A percentile compares a stretch with the other conserved stretches of the same genome.
phyloP scores from a whole-genome alignment of 768 basidiomycete species.

The Pleurotus ostreatus region DNA sequence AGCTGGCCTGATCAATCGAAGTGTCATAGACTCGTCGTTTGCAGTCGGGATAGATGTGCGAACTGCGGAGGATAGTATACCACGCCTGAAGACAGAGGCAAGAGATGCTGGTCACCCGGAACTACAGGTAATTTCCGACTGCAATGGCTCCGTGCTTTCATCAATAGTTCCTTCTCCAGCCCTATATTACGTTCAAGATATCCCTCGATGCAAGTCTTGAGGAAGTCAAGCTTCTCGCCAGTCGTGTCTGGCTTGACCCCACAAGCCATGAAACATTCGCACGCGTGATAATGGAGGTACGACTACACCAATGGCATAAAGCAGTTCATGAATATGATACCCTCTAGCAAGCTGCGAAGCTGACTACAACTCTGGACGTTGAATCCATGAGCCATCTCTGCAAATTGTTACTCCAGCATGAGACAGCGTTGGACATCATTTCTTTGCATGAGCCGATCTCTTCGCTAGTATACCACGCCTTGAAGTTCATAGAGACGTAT shows the following conservation, averaged over 20 bases:
- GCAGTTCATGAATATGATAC: not conserved
- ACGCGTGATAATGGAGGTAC: constrained; percentile 52
- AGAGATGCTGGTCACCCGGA: constrained; percentile 52
- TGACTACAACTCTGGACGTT: constrained; percentile 52
- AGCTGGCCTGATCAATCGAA: constrained; percentile 47
- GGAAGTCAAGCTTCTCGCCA: constrained; percentile 35
- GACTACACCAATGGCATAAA: constrained; percentile 10
- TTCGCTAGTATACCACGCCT: constrained; percentile 58
- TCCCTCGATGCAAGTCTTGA: constrained; percentile 40
- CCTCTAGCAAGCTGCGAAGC: constrained; percentile 55
- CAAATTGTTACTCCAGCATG: constrained; percentile 56
- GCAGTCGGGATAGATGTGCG: constrained; percentile 49
- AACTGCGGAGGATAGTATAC: constrained; percentile 41
- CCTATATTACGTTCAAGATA: constrained; percentile 57
- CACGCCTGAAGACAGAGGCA: constrained; percentile 54
- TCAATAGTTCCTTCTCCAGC: constrained; percentile 26
- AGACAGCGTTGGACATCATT: constrained; percentile 61
- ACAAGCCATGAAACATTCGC: constrained; percentile 57
- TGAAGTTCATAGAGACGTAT: constrained; percentile 64
- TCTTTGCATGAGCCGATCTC: constrained; percentile 63
- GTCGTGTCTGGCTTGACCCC: constrained; percentile 51
- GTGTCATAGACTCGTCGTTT: constrained; percentile 52
- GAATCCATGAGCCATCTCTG: constrained; percentile 71
- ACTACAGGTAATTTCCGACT: constrained; percentile 40
- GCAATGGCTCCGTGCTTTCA: constrained; percentile 6